Percentiles rank a stretch among this genome's conserved stretches.
phyloP scores from a whole-genome alignment of 257 asterid genomes.

The Penstemon eatonii region DNA sequence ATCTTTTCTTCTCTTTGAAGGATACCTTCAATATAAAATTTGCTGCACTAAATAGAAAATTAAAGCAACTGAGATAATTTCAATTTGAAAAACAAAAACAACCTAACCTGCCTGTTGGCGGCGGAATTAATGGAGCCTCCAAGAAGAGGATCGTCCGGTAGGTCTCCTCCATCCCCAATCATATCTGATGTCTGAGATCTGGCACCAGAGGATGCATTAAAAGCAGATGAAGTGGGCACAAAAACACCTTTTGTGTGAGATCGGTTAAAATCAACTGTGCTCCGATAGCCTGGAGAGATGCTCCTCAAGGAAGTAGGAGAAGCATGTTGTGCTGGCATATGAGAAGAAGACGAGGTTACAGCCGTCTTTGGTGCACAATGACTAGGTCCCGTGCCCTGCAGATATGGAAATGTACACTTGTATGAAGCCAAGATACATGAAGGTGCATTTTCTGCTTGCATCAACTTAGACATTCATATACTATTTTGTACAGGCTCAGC shows the following conservation, averaged over 20 bases:
- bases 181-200: slow-evolving; percentile 67
- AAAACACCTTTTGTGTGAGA: slow-evolving; percentile 57
- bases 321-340: slow-evolving; percentile 55
- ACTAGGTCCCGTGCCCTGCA: slow-evolving; percentile 54
- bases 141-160: slow-evolving; percentile 79
- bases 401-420: slow-evolving; percentile 31
- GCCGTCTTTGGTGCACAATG: slow-evolving; percentile 47
- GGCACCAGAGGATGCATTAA: slow-evolving; percentile 62
- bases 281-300: slow-evolving; percentile 59
- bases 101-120: slow-evolving; percentile 68
- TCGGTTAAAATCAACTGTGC: slow-evolving; percentile 49
- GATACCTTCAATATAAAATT: not conserved
- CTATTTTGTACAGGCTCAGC: slow-evolving; percentile 9
- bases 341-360: slow-evolving; percentile 56
- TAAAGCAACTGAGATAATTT: slow-evolving; percentile 26
- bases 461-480: slow-evolving; percentile 10
- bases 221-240: slow-evolving; percentile 74
- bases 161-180: slow-evolving; percentile 73
- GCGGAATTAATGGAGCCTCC: slow-evolving; percentile 65
- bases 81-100: slow-evolving; percentile 26
- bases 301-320: slow-evolving; percentile 63
- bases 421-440: slow-evolving; percentile 23
- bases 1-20: not conserved
- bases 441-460: slow-evolving; percentile 2
- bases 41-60: slow-evolving; percentile 16